Evolutionary conservation across 2,329 filamentous ascomycete genomes (phyloP).

Genomic region (Neofusicoccum umdonicola): DNA sequence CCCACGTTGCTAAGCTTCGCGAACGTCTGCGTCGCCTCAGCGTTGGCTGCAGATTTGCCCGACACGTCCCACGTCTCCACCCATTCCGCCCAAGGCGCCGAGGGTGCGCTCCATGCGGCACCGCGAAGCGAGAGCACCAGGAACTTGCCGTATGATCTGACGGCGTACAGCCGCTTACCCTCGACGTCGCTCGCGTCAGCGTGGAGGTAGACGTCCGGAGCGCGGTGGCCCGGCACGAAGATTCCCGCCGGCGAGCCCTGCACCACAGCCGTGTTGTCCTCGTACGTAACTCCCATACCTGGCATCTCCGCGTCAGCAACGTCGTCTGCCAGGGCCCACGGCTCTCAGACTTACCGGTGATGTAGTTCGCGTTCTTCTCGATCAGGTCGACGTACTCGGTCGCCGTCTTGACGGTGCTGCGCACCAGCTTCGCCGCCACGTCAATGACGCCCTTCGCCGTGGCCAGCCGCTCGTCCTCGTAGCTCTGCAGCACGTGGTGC

Average conservation of each 20-base stretch:
- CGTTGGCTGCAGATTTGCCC: not conserved
- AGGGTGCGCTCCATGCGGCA: not conserved
- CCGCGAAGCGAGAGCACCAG: slow-evolving; percentile 11
- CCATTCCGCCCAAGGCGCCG: slow-evolving; percentile 9
- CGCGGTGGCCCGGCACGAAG: slow-evolving; percentile 12
- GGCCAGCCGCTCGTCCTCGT: slow-evolving; percentile 45
- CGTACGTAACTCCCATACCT: slow-evolving; percentile 44
- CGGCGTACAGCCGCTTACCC: not conserved
- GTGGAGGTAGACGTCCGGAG: slow-evolving; percentile 15
- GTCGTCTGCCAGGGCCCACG: no score
- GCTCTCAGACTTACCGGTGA: slow-evolving; percentile 37
- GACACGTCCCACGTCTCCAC: slow-evolving; percentile 16
- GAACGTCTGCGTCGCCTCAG: not conserved
- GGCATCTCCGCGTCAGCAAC: no score
- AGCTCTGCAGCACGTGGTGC: slow-evolving; percentile 35
- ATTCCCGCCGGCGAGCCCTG: slow-evolving; percentile 13
- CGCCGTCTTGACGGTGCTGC: slow-evolving; percentile 45
- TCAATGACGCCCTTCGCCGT: slow-evolving; percentile 48
- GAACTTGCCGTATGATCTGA: slow-evolving; percentile 14
- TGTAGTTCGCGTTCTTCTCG: slow-evolving; percentile 49
- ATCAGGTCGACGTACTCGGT: slow-evolving; percentile 50
- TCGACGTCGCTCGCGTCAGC: not conserved
- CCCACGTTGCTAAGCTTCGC: slow-evolving; percentile 4
- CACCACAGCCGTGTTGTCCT: slow-evolving; percentile 19
- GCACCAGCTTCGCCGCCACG: slow-evolving; percentile 47